Evolutionary conservation across 768 basidiomycete genomes (phyloP).

Genomic region (Leccinum uliginosum): DNA sequence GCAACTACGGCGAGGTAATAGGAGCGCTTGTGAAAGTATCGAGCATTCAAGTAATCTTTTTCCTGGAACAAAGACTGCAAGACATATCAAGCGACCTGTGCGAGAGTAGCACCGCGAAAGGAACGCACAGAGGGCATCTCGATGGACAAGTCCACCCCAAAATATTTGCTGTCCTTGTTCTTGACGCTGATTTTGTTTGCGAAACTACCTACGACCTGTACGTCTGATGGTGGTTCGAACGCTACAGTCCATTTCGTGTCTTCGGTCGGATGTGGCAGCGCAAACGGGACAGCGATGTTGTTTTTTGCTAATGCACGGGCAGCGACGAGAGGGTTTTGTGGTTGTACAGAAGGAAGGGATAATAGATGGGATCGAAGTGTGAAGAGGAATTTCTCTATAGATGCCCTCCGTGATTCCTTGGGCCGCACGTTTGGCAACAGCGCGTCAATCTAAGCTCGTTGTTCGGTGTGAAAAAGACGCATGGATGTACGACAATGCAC

Average conservation of each 20-base stretch:
- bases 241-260: slow-evolving; percentile 88
- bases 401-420: slow-evolving; percentile 46
- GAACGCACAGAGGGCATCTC: slow-evolving; percentile 79
- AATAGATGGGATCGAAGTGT: slow-evolving; percentile 63
- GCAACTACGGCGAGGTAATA: slow-evolving; percentile 85
- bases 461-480: slow-evolving; percentile 7
- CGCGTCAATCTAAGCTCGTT: slow-evolving; percentile 59
- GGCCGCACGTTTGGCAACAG: slow-evolving; percentile 74
- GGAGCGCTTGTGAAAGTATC: slow-evolving; percentile 90
- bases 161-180: slow-evolving; percentile 57
- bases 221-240: slow-evolving; percentile 72
- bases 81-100: neutral
- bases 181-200: slow-evolving; percentile 72
- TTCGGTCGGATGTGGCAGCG: slow-evolving; percentile 63
- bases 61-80: slow-evolving; percentile 80
- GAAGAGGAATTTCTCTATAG: slow-evolving; percentile 66
- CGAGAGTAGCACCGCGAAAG: neutral
- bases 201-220: slow-evolving; percentile 85
- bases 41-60: slow-evolving; percentile 86
- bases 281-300: slow-evolving; percentile 63
- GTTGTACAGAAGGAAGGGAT: slow-evolving; percentile 50
- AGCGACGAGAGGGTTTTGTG: slow-evolving; percentile 66
- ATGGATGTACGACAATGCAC: slow-evolving; percentile 2
- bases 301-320: slow-evolving; percentile 49
- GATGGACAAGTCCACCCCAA: slow-evolving; percentile 74